Conservation (phyloP, 192 early-diverging fungal species). For the Podila clonocystis region DNA sequence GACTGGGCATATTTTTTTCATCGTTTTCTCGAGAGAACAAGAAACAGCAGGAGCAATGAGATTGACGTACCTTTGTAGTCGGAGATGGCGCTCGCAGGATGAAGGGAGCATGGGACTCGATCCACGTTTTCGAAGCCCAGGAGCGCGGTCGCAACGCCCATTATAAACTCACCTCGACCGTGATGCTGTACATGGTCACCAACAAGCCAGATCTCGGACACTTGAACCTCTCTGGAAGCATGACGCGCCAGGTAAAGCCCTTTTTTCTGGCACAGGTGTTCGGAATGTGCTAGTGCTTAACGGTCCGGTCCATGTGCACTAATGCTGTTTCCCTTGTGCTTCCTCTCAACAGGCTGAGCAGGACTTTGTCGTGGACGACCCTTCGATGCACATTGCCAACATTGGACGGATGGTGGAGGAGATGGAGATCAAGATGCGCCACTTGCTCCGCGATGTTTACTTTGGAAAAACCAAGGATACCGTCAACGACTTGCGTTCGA, state of each 20-base stretch:
- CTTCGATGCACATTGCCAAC: constrained; percentile 86
- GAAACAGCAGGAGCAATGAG: no score
- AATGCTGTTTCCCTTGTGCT: neutral
- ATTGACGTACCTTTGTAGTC: constrained; percentile 34
- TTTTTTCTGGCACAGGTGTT: neutral
- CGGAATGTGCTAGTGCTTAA: neutral
- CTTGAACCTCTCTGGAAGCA: constrained; percentile 89
- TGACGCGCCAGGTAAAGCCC: constrained; percentile 85
- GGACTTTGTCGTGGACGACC: constrained; percentile 81
- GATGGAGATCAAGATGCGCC: constrained; percentile 98
- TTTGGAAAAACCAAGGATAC: constrained; percentile 96
- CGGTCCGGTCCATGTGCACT: neutral
- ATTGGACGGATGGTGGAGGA: constrained; percentile 98
- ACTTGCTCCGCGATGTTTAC: constrained; percentile 93
- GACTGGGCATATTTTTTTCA: neutral
- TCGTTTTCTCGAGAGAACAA: neutral
- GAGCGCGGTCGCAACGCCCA: constrained; percentile 87
- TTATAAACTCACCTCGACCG: constrained; percentile 96
- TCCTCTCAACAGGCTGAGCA: constrained; percentile 73
- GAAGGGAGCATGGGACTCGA: constrained; percentile 98
- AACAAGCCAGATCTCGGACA: constrained; percentile 70
- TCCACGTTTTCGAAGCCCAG: constrained; percentile 94
- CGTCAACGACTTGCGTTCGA: constrained; percentile 90
- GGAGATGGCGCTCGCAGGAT: constrained; percentile 72
- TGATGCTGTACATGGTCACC: constrained; percentile 93